phyloP scores from a whole-genome alignment of 495 filamentous ascomycete species.

The Symbiotaphrina buchneri region DNA sequence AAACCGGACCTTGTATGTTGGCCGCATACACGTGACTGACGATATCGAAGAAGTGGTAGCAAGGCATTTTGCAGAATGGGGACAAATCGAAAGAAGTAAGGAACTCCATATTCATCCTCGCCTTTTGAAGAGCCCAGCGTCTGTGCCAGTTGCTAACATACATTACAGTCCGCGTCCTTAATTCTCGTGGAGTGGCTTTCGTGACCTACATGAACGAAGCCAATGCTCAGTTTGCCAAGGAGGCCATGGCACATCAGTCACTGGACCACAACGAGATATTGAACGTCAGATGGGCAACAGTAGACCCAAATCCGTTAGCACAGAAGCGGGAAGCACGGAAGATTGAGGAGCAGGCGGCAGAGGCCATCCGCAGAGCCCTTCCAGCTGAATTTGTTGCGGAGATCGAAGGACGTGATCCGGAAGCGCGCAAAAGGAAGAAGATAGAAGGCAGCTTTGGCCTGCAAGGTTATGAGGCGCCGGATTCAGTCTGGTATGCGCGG shows the following conservation, averaged over 20 bases:
- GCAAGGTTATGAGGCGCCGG: conserved; percentile 80
- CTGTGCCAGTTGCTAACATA: not conserved
- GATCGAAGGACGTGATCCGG: conserved; percentile 75
- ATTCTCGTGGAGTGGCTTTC: conserved; percentile 72
- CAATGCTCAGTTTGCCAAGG: conserved; percentile 76
- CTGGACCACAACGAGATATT: conserved; percentile 78
- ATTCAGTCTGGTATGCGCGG: conserved; percentile 80
- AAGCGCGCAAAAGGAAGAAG: conserved; percentile 67
- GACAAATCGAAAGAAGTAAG: conserved; percentile 56
- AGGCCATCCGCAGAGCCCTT: conserved; percentile 77
- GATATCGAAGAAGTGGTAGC: conserved; percentile 95
- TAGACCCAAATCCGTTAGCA: conserved; percentile 86
- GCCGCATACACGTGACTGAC: conserved; percentile 85
- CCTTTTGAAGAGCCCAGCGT: not conserved
- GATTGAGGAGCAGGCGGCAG: conserved; percentile 95
- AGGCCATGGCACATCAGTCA: conserved; percentile 74
- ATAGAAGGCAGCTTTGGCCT: conserved; percentile 80
- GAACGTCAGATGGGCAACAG: conserved; percentile 93
- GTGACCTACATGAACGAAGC: conserved; percentile 73
- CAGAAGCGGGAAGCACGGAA: conserved; percentile 77
- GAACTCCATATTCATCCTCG: conserved; percentile 1
- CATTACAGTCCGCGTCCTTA: conserved; percentile 49
- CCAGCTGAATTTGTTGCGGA: conserved; percentile 83
- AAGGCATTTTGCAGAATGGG: conserved; percentile 87
- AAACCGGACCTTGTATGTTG: conserved; percentile 83